Evolutionary conservation across 2,329 filamentous ascomycete species (phyloP), one percentile per base, ranked within the genome.

Genomic region (Microcyclospora tardicrescens): DNA sequence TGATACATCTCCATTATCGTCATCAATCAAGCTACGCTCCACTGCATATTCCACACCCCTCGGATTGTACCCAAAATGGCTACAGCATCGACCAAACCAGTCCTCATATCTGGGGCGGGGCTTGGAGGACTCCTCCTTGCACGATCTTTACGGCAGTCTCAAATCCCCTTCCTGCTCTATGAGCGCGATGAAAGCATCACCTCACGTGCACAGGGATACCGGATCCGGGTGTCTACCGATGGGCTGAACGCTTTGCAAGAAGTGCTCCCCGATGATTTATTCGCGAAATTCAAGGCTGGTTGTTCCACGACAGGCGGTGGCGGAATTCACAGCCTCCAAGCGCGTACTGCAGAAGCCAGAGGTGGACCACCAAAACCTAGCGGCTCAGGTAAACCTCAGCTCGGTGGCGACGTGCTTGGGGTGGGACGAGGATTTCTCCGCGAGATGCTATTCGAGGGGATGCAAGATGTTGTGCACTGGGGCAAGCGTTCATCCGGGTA

Each of bases 341-440:
- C 73, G 3, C 47, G 69, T 3, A 76, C 70, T 0, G 74, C 72
- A 0, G 64, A 71, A 28, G 43, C 19, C 19, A 24, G 5, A 24
- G 19, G 19, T 24, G 19, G 19, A 24, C 19, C 19, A 8, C 19
- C 19, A 8, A 24, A 24, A 24, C 19, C 19, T 24, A 8, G 8
- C 8, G 19, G 5, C 5, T 8, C 19, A 8, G 8, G 8, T 5
- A 24, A 24, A 8, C 19, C 19, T 24, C 19, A 24, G 19, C 19
- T 24, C 14, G 73, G 62, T 30, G 73, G 71, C 5, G 75, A 78
- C 52, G 63, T 75, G 8, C 65, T 81, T 0, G 76, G 76, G 1
- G 76, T 80, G 31, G 67, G 73, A 0, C 61, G 77, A 5, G 76
- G 75, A 4, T 74, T 77, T 28, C 79, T 81, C 75, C 65, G 77